A percentile compares a stretch with the other conserved stretches of the same genome.
These are phyloP conservation scores for Lentinula edodes DNA, from an alignment of 768 basidiomycete genomes.

Conservation along the genomic window DNA sequence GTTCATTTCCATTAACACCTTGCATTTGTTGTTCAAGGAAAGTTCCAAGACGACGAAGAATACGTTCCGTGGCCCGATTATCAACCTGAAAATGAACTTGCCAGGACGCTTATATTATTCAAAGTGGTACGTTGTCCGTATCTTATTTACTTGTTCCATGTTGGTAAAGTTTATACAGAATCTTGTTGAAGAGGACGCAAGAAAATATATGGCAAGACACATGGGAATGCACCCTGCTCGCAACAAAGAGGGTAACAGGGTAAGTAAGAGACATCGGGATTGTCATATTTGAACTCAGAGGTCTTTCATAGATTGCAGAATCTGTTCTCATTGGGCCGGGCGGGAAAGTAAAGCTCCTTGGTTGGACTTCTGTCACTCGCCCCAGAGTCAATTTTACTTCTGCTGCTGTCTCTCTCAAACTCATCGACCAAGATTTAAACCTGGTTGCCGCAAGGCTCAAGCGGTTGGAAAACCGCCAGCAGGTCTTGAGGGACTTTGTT, in stretches of 20 bases:
- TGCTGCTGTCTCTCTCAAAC: background rate
- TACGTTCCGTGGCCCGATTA: conserved; percentile 2
- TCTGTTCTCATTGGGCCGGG: conserved; percentile 1
- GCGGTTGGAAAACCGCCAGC: background rate
- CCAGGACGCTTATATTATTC: background rate
- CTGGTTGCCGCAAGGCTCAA: background rate
- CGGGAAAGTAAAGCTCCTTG: conserved; percentile 3
- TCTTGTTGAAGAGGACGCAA: background rate
- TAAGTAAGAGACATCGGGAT: background rate
- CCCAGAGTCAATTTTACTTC: background rate
- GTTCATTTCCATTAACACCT: background rate
- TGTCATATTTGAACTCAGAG: background rate
- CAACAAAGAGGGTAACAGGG: conserved; percentile 1
- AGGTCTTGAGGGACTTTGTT: background rate
- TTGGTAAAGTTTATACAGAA: background rate
- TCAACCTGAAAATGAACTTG: background rate
- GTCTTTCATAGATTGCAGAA: background rate
- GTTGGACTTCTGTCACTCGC: background rate
- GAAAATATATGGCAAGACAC: background rate
- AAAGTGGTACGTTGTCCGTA: background rate
- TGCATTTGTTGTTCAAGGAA: background rate
- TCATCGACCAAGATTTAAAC: background rate
- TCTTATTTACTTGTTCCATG: no score
- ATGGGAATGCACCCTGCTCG: conserved; percentile 2
- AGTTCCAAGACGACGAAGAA: background rate